Evolutionary conservation across 108 stramenopile species (phyloP), one percentile per base, ranked within the genome.

Genomic region (Seminavis robusta): DNA sequence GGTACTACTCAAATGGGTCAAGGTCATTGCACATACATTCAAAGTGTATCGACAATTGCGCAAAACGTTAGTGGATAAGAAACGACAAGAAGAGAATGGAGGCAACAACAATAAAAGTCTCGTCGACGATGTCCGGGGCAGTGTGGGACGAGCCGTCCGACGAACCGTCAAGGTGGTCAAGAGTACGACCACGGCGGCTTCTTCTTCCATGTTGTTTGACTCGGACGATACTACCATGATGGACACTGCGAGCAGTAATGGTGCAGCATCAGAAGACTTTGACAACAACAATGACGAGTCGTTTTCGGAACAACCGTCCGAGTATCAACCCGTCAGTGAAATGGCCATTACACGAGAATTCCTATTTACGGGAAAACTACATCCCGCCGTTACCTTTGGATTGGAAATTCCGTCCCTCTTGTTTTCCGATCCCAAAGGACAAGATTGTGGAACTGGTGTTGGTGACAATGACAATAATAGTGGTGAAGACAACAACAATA

Each of bases 331-430:
- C 2, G 59, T 69, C 4, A 68, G 77, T 19, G 90, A 92, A 63
- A 81, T 92, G 41, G 72, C 73, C 20, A 77, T 92, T 33, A 60
- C 77, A 21, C 54, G 76, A 4, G 91, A 92, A 59, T 92, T 83
- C 44, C 62, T 92, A 30, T 61, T 87, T 21, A 68, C 83, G 1
- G 87, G 91, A 10, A 79, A 78, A 47, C 52, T 92, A 30, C 91
- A 92, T 57, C 71, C 66, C 2, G 87, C 87, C 27, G 37, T 92
- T 11, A 89, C 85, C n/a, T 92, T 92, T 72, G 91, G 91, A 17
- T 42, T 92, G 31, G 91, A 92, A 64, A 83, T 92, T 8, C 91
- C 91, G 4, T 77, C 81, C 17, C 59, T 92, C 7, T 55, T 92
- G 21, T 92, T 92, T 69, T 87, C 86, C 6, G 87, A 92, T 60